A percentile compares a stretch with the other conserved stretches of the same genome.
These are phyloP conservation scores for Russula ochroleuca DNA, from an alignment of 768 basidiomycete genomes.

Conservation along the genomic window DNA sequence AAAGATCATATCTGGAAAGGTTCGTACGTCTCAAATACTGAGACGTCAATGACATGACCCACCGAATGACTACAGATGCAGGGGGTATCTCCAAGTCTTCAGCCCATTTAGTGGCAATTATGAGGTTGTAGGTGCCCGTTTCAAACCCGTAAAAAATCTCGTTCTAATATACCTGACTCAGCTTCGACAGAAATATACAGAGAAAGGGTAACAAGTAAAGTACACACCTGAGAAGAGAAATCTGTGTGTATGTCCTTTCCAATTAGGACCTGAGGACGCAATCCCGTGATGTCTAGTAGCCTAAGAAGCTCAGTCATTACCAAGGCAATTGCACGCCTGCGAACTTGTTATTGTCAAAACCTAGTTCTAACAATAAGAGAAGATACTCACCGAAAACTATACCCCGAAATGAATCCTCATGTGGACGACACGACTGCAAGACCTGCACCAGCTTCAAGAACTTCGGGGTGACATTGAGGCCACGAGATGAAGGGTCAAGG, in stretches of 20 bases:
- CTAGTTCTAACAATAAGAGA: conserved; percentile 1
- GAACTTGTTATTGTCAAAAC: conserved; percentile 40
- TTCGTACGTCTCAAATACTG: conserved; percentile 10
- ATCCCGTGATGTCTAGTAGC: conserved; percentile 49
- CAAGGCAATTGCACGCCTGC: conserved; percentile 48
- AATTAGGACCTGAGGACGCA: conserved; percentile 51
- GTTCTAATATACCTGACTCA: conserved; percentile 35
- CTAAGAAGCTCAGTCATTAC: conserved; percentile 57
- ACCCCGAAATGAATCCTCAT: conserved; percentile 58
- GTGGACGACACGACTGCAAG: conserved; percentile 50
- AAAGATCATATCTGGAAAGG: conserved; percentile 50
- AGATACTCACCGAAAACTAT: conserved; percentile 53
- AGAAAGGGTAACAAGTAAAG: not conserved
- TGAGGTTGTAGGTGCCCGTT: conserved; percentile 55
- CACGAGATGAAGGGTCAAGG: conserved; percentile 48
- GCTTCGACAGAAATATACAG: not conserved
- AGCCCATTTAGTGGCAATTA: conserved; percentile 54
- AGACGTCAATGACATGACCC: conserved; percentile 25
- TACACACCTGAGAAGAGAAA: conserved; percentile 35
- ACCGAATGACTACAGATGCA: conserved; percentile 61
- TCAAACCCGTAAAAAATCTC: conserved; percentile 49
- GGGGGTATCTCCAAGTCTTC: conserved; percentile 60
- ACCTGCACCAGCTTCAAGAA: conserved; percentile 57
- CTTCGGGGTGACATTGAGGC: conserved; percentile 68
- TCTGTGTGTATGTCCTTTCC: conserved; percentile 38